Base-by-base conservation (phyloP, 306 rosid species). In the Vigna trinervia region DNA sequence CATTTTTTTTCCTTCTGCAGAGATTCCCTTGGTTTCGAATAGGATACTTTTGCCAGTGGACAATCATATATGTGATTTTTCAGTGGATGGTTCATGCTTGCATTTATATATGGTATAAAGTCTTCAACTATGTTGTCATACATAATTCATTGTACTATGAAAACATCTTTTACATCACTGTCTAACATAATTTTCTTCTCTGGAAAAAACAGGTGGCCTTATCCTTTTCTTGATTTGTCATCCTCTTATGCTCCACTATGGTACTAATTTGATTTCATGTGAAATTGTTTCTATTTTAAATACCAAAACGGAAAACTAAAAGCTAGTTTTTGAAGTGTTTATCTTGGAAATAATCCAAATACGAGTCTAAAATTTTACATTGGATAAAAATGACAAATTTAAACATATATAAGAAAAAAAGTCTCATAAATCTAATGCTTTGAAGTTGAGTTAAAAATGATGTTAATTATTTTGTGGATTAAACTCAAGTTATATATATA, bases 221-320 rank as follows among this genome's bases (percentile, higher is more conserved):
- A 96, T 84, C 97, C 99, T 84, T 89, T 96, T 83, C 98, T 96
- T 53, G 99, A 96, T 71, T 86, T 96, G 83, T 87, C 99, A 82
- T 91, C 99, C 74, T 73, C 90, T 8, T 96, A 61, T 81, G 90
- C 92, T 73, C 99, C 99, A 69, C 72, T 96, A n/a, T 91, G 98
- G 98, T 93, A 78, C 74, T 82, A n/a, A 60, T 20, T 10, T 71
- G 4, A 46, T 64, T 61, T 45, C 47, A 67, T 53, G 34, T 34
- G 2, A 53, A 67, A 32, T 41, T 32, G 13, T 26, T 63, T 41
- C 66, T n/a, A 47, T 39, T 12, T 59, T 57, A 22, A 26, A 26
- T 12, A 58, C 62, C 7, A 22, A 10, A 56, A 22, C 4, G 4
- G 2, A 56, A 56, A 3, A 56, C 32, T 52, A 50, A 15, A 15